Base-by-base conservation (phyloP, 1,284 basidiomycete species). In the Amylostereum areolatum region DNA sequence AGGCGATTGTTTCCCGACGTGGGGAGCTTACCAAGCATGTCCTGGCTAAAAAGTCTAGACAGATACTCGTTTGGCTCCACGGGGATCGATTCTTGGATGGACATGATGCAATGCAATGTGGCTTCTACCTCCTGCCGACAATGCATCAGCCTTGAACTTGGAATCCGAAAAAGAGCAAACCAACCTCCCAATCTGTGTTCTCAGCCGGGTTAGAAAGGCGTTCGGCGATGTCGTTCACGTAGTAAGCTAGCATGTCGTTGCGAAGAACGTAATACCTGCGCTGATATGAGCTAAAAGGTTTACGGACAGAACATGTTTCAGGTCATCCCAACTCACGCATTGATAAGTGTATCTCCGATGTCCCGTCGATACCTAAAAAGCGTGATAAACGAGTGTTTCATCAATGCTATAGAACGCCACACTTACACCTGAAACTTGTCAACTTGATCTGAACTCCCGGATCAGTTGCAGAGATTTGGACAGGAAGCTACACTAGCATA, bases 341-440 rank as follows among this genome's bases (percentile, higher is more conserved):
- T 92, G 52, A 95, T 88, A 29, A 96, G 75, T 1, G 91, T 91
- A 66, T 96, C 92, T 0, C 92, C 92, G 6, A 92, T 85, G 57
- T 95, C 92, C 55, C 91, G 71, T 58, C 92, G 80, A 70, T 93
- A 95, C 30, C 85, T 89, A 46, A 10, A 18, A 11, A 28, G 39
- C 30, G n/a, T 41, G 56, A 43, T 56, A 41, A 50, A 46, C 18
- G 39, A 55, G 60, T 4, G 50, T 51, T 37, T 57, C 60, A 29
- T 57, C 54, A 47, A 60, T 63, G 43, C 68, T 9, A 50, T 9
- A 33, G 34, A 51, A 33, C 39, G 10, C 40, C 49, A 33, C 30
- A 73, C 82, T 58, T 55, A 89, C 85, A 84, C 78, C 62, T 81
- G 76, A 61, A 89, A 90, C 59, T 80, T 85, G 33, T 90, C 87